phyloP scores from a whole-genome alignment of 768 basidiomycete genomes.

The Termitomyces sp. region DNA sequence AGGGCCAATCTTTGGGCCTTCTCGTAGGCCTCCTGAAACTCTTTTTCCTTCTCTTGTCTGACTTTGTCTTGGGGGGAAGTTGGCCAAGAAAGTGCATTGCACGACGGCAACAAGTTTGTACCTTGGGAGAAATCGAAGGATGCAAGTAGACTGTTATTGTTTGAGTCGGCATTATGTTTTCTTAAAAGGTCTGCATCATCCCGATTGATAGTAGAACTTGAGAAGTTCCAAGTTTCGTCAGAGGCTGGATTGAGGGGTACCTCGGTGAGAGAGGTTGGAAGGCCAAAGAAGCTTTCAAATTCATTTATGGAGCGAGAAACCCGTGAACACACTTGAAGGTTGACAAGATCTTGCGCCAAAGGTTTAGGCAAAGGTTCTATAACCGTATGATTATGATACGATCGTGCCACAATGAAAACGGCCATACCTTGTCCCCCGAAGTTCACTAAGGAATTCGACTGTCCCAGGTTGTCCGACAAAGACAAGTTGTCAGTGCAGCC shows the following conservation, averaged over 20 bases:
- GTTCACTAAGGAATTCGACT: neutral
- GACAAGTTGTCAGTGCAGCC: neutral
- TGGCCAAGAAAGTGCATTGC: neutral
- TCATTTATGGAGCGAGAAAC: neutral
- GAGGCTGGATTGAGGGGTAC: neutral
- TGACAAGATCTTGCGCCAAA: neutral
- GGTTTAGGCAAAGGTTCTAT: neutral
- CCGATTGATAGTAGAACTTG: neutral
- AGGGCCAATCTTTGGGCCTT: slow-evolving; percentile 25
- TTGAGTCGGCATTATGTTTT: neutral
- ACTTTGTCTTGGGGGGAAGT: slow-evolving; percentile 5
- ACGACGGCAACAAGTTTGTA: neutral
- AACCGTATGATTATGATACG: neutral
- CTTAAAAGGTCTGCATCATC: neutral
- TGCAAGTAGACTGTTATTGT: neutral
- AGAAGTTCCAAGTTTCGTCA: neutral
- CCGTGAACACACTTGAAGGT: neutral
- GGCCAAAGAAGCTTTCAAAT: neutral
- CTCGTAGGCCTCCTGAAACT: slow-evolving; percentile 27
- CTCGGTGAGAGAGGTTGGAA: neutral
- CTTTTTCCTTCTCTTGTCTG: slow-evolving; percentile 24
- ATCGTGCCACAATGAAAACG: neutral
- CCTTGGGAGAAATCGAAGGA: neutral
- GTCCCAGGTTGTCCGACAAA: neutral
- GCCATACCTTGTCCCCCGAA: neutral